Base-by-base conservation (phyloP, 2,329 filamentous ascomycete species). In the Chrysoporthe deuterocubensis region DNA sequence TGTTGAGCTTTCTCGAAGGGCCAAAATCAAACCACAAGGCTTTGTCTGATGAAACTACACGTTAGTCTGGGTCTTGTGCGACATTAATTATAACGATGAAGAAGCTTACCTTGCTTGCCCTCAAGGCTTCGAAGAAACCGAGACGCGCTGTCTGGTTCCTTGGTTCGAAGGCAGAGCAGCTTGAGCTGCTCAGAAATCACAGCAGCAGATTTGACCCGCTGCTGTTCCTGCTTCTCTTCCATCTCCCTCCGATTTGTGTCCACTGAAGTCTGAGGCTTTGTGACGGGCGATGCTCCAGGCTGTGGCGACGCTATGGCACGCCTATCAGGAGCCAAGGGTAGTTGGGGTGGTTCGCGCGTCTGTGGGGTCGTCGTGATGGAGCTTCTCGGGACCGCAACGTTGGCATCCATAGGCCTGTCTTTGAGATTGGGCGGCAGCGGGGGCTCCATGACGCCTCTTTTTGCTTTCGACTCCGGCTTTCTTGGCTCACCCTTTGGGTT, bases 121-220 rank as follows among this genome's bases (percentile, higher is more conserved):
- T 34, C 50, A 11, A 61, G 44, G 26, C 42, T 32, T 37, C 32
- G 32, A 32, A 54, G 50, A 32, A 54, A 54, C n/a, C 14, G 8
- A 18, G 58, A 42, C 37, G 58, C 58, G 16, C n/a, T 21, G 40
- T 61, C 58, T 7, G 58, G 58, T 6, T 61, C 37, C 14, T 44
- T 43, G 21, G n/a, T 61, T 26, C 61, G 18, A 3, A 63, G 44
- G 32, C 48, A 63, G 8, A 52, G 61, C 13, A 63, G 44, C 44
- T 52, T 54, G 44, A 63, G 61, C 34, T 63, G 61, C 43, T 61
- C 37, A 13, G 42, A 46, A 6, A 61, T 61, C 5, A 7, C 58
- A 44, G 16, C 58, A 26, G 58, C 37, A 16, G 40, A 16, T 18
- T 43, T 46, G 6, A 44, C 57, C 40, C 42, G 37, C 42, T 37